Percentiles rank a stretch among this genome's conserved stretches.
Conservation (phyloP, 768 basidiomycete genomes). For the Tubosaeta sp. region DNA sequence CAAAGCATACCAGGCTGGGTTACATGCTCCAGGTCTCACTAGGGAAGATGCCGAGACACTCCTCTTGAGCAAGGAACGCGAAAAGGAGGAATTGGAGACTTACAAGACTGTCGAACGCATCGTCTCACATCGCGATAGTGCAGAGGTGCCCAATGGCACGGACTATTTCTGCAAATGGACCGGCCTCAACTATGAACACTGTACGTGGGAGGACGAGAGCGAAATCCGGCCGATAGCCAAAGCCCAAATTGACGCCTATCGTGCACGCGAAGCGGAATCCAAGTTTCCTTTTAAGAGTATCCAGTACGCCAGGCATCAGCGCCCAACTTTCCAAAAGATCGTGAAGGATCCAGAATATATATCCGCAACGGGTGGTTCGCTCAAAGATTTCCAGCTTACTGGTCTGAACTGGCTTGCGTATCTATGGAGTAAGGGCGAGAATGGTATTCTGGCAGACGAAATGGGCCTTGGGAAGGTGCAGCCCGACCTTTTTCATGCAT, state of each 20-base stretch:
- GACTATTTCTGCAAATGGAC: slow-evolving; percentile 99
- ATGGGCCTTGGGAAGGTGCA: slow-evolving; percentile 96
- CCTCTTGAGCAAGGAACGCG: slow-evolving; percentile 84
- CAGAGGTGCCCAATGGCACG: slow-evolving; percentile 43
- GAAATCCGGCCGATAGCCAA: slow-evolving; percentile 77
- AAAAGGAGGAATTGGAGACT: slow-evolving; percentile 86
- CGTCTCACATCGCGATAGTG: slow-evolving; percentile 68
- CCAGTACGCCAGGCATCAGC: slow-evolving; percentile 56
- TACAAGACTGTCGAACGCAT: slow-evolving; percentile 92
- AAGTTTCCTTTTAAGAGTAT: slow-evolving; percentile 85
- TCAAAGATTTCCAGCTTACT: slow-evolving; percentile 98
- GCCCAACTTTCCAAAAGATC: slow-evolving; percentile 82
- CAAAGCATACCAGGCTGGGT: slow-evolving; percentile 65
- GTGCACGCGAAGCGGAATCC: slow-evolving; percentile 68
- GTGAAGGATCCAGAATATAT: slow-evolving; percentile 87
- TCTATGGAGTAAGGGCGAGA: slow-evolving; percentile 90
- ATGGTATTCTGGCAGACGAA: slow-evolving; percentile 97
- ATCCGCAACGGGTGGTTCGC: slow-evolving; percentile 64
- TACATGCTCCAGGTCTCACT: slow-evolving; percentile 61
- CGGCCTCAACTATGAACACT: slow-evolving; percentile 87
- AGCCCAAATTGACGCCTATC: slow-evolving; percentile 75
- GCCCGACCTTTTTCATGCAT: not conserved
- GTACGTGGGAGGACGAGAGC: slow-evolving; percentile 89
- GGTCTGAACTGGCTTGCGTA: slow-evolving; percentile 99
- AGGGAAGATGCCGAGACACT: slow-evolving; percentile 89